Percentiles rank a stretch among this genome's conserved stretches.
Conservation (phyloP, 2,329 filamentous ascomycete species). For the Rutstroemia sp. region DNA sequence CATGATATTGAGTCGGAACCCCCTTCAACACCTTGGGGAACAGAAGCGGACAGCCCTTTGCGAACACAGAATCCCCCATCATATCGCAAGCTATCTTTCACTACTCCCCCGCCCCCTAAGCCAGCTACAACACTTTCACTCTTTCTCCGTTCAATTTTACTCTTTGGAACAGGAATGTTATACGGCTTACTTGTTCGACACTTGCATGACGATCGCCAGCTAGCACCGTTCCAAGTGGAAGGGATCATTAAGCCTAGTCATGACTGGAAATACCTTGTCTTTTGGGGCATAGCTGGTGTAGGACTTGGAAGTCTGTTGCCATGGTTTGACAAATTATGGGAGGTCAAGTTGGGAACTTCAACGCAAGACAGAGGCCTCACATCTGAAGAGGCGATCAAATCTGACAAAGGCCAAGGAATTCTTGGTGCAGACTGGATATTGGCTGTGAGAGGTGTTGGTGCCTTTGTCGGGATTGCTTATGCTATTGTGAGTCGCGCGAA, state of each 20-base stretch:
- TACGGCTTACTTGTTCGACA: constrained; percentile 79
- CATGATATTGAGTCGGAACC: constrained; percentile 46
- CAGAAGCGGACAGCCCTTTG: constrained; percentile 64
- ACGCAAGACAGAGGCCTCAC: neutral
- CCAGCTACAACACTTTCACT: constrained; percentile 31
- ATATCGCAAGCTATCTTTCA: constrained; percentile 10
- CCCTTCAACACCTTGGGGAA: constrained; percentile 67
- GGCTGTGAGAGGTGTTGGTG: constrained; percentile 60
- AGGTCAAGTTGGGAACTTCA: constrained; percentile 31
- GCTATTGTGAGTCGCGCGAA: constrained; percentile 67
- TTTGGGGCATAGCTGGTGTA: constrained; percentile 79
- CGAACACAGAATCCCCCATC: constrained; percentile 1
- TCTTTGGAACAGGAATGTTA: constrained; percentile 72
- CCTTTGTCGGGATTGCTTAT: constrained; percentile 67
- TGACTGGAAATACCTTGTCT: constrained; percentile 61
- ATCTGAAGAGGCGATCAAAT: constrained; percentile 18
- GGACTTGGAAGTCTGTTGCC: constrained; percentile 73
- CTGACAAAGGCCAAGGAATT: constrained; percentile 23
- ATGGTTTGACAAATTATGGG: constrained; percentile 74
- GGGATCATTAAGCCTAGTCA: constrained; percentile 36
- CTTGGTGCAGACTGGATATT: constrained; percentile 66
- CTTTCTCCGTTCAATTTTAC: constrained; percentile 53
- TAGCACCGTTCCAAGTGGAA: constrained; percentile 52
- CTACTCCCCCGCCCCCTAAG: constrained; percentile 25
- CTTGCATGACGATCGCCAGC: constrained; percentile 61